These are phyloP conservation scores for Malania oleifera DNA, from an alignment of 164 flowering plant species.

Conservation along the genomic window DNA sequence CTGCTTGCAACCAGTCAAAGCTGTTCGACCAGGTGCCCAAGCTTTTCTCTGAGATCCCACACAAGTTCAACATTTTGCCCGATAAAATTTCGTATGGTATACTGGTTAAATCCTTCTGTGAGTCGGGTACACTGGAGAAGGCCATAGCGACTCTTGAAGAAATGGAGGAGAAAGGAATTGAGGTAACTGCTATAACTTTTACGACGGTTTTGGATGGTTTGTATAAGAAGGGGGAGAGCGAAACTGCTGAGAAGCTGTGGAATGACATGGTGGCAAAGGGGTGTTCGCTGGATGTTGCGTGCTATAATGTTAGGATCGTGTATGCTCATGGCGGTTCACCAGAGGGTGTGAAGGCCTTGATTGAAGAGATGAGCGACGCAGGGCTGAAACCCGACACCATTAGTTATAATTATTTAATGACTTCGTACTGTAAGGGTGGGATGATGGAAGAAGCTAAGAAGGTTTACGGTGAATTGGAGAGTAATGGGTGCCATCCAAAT, in stretches of 20 bases:
- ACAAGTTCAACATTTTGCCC: conserved; percentile 40
- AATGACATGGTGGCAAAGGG: conserved; percentile 51
- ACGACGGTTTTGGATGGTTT: conserved; percentile 53
- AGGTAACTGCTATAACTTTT: conserved; percentile 41
- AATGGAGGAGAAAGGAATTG: conserved; percentile 54
- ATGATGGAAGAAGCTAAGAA: conserved; percentile 64
- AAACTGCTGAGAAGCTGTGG: conserved; percentile 66
- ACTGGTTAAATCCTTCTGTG: conserved; percentile 59
- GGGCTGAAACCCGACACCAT: conserved; percentile 62
- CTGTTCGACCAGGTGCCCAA: conserved; percentile 40
- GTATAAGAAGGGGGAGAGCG: conserved; percentile 48
- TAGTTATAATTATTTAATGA: conserved; percentile 58
- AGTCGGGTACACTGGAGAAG: conserved; percentile 35
- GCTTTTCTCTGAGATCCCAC: conserved; percentile 49
- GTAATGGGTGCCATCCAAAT: conserved; percentile 51
- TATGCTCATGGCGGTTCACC: conserved; percentile 34
- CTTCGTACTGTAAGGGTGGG: conserved; percentile 48
- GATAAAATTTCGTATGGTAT: conserved; percentile 63
- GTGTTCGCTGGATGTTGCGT: conserved; percentile 47
- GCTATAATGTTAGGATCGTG: conserved; percentile 64
- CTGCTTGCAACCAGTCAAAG: conserved; percentile 44
- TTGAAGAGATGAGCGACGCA: conserved; percentile 57
- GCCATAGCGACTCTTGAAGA: conserved; percentile 41
- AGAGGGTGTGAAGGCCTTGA: conserved; percentile 41
- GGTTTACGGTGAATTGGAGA: conserved; percentile 48